phyloP scores from a whole-genome alignment of 768 basidiomycete genomes.

The Agrocybe chaxingu region DNA sequence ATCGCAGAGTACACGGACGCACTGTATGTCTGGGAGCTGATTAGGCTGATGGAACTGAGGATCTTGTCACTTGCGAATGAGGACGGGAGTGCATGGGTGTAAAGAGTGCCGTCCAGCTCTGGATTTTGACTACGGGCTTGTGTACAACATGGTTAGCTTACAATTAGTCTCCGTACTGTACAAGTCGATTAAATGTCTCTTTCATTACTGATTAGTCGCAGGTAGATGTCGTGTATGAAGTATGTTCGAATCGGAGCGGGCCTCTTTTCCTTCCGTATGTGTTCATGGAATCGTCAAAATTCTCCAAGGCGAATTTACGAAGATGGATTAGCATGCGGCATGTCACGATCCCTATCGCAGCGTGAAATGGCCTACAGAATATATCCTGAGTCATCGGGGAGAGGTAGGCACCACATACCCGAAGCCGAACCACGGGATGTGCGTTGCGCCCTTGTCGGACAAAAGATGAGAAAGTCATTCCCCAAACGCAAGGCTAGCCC shows the following conservation, averaged over 20 bases:
- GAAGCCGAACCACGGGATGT: constrained; percentile 46
- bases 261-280: no score
- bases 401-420: constrained; percentile 16
- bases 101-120: no score
- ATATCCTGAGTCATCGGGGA: neutral
- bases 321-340: constrained; percentile 40
- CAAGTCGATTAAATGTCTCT: no score
- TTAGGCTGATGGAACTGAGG: neutral
- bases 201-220: no score
- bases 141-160: no score
- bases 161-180: no score
- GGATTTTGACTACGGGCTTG: no score
- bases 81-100: neutral
- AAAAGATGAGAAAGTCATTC: neutral
- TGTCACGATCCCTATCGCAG: constrained; percentile 40
- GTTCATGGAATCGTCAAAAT: no score
- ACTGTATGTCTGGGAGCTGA: neutral
- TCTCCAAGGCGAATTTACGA: constrained; percentile 24
- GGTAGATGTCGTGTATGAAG: no score
- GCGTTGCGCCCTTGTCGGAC: constrained; percentile 29
- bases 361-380: constrained; percentile 36
- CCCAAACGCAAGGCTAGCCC: no score
- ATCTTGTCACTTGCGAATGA: neutral
- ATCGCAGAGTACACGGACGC: neutral
- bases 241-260: no score